Evolutionary conservation across 495 filamentous ascomycete species (phyloP).

Genomic region (Aspergillus egyptiacus): DNA sequence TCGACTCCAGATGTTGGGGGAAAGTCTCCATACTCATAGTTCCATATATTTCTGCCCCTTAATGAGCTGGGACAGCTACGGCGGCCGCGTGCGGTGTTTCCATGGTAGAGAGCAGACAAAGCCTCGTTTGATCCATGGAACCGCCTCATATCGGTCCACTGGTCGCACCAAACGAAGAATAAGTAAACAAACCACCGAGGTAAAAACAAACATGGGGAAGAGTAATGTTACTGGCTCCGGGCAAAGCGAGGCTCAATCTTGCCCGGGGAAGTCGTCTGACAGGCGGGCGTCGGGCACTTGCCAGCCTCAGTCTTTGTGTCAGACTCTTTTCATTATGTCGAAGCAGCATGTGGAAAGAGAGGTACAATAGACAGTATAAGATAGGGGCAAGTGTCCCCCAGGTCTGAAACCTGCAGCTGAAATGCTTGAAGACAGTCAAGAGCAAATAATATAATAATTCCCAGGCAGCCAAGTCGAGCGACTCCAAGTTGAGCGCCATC

Average conservation of each 20-base stretch:
- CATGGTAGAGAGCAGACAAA: constrained; percentile 2
- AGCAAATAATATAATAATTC: too few relatives aligned
- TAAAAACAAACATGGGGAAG: background rate
- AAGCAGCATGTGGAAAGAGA: background rate
- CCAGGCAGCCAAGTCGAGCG: background rate
- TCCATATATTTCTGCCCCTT: background rate
- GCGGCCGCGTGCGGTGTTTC: background rate
- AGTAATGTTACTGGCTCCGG: background rate
- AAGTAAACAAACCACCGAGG: background rate
- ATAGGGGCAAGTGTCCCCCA: too few relatives aligned
- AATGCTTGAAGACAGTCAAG: too few relatives aligned
- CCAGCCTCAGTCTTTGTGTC: constrained; percentile 7
- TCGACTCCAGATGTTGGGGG: background rate
- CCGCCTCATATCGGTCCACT: background rate
- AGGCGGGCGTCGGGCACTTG: background rate
- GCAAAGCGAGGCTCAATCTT: background rate
- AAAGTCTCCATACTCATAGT: background rate
- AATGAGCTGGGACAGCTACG: background rate
- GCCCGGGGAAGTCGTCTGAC: background rate
- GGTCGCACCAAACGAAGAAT: background rate
- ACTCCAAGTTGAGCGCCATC: too few relatives aligned
- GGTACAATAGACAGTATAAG: background rate
- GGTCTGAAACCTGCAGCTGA: too few relatives aligned
- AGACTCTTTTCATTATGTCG: background rate
- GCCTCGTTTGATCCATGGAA: background rate